Percentiles rank a stretch among this genome's conserved stretches.
phyloP scores from a whole-genome alignment of 1,139 yeast species.

The Lodderomyces metapsilosis region DNA sequence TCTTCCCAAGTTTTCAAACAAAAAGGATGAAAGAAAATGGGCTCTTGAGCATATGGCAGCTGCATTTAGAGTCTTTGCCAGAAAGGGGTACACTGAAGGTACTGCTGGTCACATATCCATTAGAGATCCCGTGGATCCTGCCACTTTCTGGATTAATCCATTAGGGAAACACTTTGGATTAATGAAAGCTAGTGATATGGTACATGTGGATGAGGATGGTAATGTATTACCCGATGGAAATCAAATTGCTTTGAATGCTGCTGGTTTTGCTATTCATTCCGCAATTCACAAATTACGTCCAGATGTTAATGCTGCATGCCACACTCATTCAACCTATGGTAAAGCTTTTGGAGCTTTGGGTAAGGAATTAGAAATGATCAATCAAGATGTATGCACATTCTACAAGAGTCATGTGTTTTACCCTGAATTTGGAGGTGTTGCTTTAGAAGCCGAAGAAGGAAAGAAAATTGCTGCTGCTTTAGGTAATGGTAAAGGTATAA shows the following conservation, averaged over 20 bases:
- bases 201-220: constrained; percentile 72
- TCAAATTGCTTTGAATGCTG: constrained; percentile 66
- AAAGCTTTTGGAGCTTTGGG: constrained; percentile 76
- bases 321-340: constrained; percentile 73
- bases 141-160: constrained; percentile 78
- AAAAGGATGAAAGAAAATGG: constrained; percentile 57
- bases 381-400: constrained; percentile 73
- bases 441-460: constrained; percentile 73
- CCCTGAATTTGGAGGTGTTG: constrained; percentile 75
- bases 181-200: constrained; percentile 70
- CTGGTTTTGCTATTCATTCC: constrained; percentile 79
- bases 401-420: constrained; percentile 68
- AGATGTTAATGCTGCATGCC: constrained; percentile 80
- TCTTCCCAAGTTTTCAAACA: constrained; percentile 52
- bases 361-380: constrained; percentile 70
- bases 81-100: constrained; percentile 75
- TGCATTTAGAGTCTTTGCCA: constrained; percentile 74
- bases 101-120: constrained; percentile 79
- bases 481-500: constrained; percentile 61
- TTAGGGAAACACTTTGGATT: constrained; percentile 70
- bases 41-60: constrained; percentile 76
- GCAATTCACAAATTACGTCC: constrained; percentile 77
- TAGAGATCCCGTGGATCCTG: constrained; percentile 70
- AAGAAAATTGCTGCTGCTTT: constrained; percentile 61
- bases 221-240: constrained; percentile 65